Evolutionary conservation across 2,329 filamentous ascomycete genomes (phyloP).

Genomic region (Phymatotrichopsis omnivora): DNA sequence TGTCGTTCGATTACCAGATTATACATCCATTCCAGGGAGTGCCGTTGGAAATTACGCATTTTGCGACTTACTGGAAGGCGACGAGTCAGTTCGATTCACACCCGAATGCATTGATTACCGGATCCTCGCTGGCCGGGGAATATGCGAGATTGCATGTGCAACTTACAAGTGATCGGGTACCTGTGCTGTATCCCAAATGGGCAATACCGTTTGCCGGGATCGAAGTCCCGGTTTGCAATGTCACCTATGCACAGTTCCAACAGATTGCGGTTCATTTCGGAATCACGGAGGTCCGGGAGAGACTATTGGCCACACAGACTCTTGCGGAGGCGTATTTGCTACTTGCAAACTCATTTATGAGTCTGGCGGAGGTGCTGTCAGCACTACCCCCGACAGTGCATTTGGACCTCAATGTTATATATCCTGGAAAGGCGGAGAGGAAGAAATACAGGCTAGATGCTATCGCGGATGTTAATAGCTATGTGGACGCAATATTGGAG

Average conservation of each 20-base stretch:
- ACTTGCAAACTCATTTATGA: conserved; percentile 66
- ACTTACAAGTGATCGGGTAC: conserved; percentile 74
- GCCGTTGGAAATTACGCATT: conserved; percentile 91
- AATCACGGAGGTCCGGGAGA: conserved; percentile 29
- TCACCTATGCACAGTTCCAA: conserved; percentile 64
- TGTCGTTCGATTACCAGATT: conserved; percentile 88
- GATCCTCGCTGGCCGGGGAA: conserved; percentile 90
- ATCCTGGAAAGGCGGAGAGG: conserved; percentile 68
- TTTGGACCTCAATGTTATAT: conserved; percentile 84
- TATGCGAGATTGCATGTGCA: conserved; percentile 89
- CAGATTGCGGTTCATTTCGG: conserved; percentile 24
- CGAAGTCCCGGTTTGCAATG: conserved; percentile 68
- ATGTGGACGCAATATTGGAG: conserved; percentile 71
- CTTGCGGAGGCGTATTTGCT: conserved; percentile 52
- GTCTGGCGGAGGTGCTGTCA: conserved; percentile 64
- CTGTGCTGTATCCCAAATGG: conserved; percentile 81
- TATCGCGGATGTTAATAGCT: conserved; percentile 71
- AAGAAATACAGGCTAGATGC: conserved; percentile 58
- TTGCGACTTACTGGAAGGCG: conserved; percentile 98
- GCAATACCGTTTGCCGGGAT: conserved; percentile 64
- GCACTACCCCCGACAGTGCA: conserved; percentile 70
- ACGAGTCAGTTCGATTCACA: conserved; percentile 86
- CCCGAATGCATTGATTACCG: conserved; percentile 78
- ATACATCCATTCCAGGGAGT: conserved; percentile 92
- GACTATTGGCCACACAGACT: conserved; percentile 16